These are phyloP conservation scores for Vicia sativa DNA, from an alignment of 306 rosid species.

Conservation along the genomic window DNA sequence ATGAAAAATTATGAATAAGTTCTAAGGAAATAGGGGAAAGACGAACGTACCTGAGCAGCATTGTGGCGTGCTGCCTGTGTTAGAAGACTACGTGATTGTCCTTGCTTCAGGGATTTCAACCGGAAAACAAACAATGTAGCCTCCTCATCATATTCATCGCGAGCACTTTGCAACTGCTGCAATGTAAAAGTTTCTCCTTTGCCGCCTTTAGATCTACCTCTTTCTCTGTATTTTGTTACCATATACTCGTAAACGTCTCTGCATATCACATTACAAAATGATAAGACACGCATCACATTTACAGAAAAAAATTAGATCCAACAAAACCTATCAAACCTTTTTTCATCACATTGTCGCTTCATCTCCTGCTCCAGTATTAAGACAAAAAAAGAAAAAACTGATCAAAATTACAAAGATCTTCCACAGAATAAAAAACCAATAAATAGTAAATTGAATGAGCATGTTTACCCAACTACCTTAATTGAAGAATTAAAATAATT, in stretches of 20 bases:
- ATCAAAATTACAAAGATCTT: conserved; percentile 22
- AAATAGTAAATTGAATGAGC: conserved; percentile 13
- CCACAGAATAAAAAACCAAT: conserved; percentile 21
- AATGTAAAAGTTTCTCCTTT: conserved; percentile 70
- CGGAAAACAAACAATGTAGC: conserved; percentile 93
- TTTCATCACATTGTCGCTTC: conserved; percentile 96
- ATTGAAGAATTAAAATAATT: conserved; percentile 21
- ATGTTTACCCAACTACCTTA: neutral
- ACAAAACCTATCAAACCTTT: conserved; percentile 60
- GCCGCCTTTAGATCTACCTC: conserved; percentile 76
- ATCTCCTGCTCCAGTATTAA: conserved; percentile 81
- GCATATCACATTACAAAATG: conserved; percentile 47
- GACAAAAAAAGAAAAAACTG: conserved; percentile 27
- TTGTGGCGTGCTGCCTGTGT: conserved; percentile 99
- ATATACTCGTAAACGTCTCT: conserved; percentile 85
- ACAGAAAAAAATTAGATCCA: conserved; percentile 29
- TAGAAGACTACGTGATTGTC: conserved; percentile 93
- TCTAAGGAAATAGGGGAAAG: conserved; percentile 26
- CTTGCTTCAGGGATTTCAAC: conserved; percentile 95
- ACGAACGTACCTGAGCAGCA: conserved; percentile 91
- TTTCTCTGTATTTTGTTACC: conserved; percentile 69
- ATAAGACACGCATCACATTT: conserved; percentile 31
- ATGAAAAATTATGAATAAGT: conserved; percentile 20
- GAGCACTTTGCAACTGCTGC: conserved; percentile 82
- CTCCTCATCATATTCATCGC: conserved; percentile 92